phyloP scores from a whole-genome alignment of 495 filamentous ascomycete species.

The Hypoxylon cercidicola region DNA sequence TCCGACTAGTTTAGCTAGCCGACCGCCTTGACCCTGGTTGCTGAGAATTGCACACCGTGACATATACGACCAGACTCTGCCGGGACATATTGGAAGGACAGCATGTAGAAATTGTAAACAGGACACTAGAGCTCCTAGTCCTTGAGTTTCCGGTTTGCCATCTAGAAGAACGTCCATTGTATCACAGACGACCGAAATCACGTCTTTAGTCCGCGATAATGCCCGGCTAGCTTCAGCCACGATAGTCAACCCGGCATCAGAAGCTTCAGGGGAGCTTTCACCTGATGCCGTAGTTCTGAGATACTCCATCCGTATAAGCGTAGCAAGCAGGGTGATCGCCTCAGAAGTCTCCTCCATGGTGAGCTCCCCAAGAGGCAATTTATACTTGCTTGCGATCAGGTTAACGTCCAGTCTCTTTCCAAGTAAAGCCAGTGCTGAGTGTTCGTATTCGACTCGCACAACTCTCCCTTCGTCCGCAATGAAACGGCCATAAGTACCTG shows the following conservation, averaged over 20 bases:
- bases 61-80: conserved; percentile 89
- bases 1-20: conserved; percentile 76
- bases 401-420: conserved; percentile 75
- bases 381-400: conserved; percentile 52
- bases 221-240: conserved; percentile 78
- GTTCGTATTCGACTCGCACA: conserved; percentile 71
- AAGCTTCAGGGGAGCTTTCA: conserved; percentile 29
- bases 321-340: conserved; percentile 53
- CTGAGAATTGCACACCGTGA: conserved; percentile 80
- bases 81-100: conserved; percentile 75
- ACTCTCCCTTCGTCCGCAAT: conserved; percentile 68
- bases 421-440: conserved; percentile 80
- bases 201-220: conserved; percentile 77
- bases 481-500: conserved; percentile 75
- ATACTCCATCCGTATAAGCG: conserved; percentile 52
- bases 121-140: conserved; percentile 71
- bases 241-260: conserved; percentile 58
- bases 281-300: conserved; percentile 40
- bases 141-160: conserved; percentile 60
- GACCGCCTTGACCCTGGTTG: conserved; percentile 74
- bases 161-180: conserved; percentile 81
- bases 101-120: conserved; percentile 83
- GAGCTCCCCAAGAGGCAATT: conserved; percentile 48
- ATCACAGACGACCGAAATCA: conserved; percentile 82
- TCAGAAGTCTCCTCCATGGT: conserved; percentile 52